A percentile compares a stretch with the other conserved stretches of the same genome.
phyloP scores from a whole-genome alignment of 192 early-diverging fungal genomes.

The Obelidium mucronatum region DNA sequence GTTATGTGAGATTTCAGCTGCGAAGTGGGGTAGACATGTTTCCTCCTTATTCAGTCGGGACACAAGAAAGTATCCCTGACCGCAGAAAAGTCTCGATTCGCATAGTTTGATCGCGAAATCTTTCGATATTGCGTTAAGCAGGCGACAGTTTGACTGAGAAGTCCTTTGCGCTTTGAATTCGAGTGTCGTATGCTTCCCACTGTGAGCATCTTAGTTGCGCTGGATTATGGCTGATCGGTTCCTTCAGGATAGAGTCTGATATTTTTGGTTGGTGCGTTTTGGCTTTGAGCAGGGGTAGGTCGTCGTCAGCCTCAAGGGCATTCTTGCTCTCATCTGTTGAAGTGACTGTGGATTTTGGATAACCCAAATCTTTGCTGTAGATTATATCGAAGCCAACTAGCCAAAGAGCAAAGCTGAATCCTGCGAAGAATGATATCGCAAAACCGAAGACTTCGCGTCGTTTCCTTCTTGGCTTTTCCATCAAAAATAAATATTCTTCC shows the following conservation, averaged over 20 bases:
- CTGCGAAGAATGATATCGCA: not conserved
- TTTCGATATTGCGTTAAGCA: not conserved
- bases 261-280: not conserved
- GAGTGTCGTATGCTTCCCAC: conserved; percentile 20
- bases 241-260: not conserved
- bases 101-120: conserved; percentile 5
- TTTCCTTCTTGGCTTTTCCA: too few species aligned
- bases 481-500: too few species aligned
- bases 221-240: not conserved
- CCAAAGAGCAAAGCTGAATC: not conserved
- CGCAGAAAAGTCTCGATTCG: not conserved
- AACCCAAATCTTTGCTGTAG: too few species aligned
- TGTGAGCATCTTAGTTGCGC: not conserved
- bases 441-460: not conserved
- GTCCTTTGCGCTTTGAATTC: conserved; percentile 5
- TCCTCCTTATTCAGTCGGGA: not conserved
- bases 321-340: not conserved
- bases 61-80: conserved; percentile 29
- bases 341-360: too few species aligned
- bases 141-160: conserved; percentile 3
- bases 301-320: not conserved
- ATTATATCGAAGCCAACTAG: not conserved
- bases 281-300: not conserved
- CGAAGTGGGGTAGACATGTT: not conserved
- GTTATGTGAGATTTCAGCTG: not conserved